Evolutionary conservation across 371 early-diverging fungal genomes (phyloP), one percentile per base, ranked within the genome.

Genomic region (Haplosporangium sp.): DNA sequence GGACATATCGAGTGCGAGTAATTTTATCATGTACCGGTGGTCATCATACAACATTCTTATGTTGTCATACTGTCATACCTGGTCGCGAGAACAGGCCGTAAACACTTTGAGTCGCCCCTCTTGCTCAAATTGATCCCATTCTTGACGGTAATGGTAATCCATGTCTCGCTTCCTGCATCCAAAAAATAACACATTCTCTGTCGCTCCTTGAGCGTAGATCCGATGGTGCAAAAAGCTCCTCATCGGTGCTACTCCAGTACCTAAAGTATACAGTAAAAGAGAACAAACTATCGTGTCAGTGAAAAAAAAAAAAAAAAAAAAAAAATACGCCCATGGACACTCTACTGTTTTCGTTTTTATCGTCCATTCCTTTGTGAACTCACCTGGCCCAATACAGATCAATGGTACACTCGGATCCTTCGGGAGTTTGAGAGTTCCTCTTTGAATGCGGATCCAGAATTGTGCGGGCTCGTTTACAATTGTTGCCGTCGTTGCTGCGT

Each of bases 241-340:
- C 91, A 97, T 95, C 5, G 97, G 96, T 4, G 97, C 92, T 18
- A 97, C 85, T n/a, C 97, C 97, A 2, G 95, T 93, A 20, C 96
- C 95, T 88, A 23, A 29, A 29, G 29, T 1, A 13, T 10, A 18
- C 3, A 18, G 12, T 13, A 45, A 20, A 11, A 52, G 18, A 13
- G 23, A 60, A 23, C 20, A 38, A 56, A 18, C n/a, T 5, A 46
- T 12, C 12, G 46, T n/a, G n/a, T 46, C 46, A 46, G 46, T 23
- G 14, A 51, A n/a, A 43, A 20, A 55, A 37, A 67, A 37, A 55
- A 21, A 47, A n/a, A 5, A 29, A 23, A 64, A 41, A 67, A 38
- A 41, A 16, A 20, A 18, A 41, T 29, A 13, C 11, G 54, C 12
- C 36, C 37, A 21, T 21, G 8, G 10, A 12, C 20, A 20, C 9